phyloP scores from a whole-genome alignment of 441 rosid species.

The Croton setiger region DNA sequence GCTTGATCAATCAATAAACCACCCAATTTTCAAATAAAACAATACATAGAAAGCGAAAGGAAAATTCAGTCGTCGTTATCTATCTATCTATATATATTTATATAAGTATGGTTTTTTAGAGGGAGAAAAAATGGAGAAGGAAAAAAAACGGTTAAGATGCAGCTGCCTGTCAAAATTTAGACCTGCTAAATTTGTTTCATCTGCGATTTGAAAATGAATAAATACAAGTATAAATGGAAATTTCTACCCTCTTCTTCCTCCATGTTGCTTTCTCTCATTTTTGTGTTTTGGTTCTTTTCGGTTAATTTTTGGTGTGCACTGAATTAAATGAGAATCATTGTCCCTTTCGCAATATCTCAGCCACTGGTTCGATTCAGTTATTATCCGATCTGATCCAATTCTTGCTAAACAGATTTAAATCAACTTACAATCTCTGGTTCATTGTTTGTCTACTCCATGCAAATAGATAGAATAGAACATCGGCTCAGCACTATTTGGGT shows the following conservation, averaged over 20 bases:
- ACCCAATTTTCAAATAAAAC: background rate
- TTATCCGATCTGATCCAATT: too few relatives aligned
- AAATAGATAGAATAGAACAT: too few relatives aligned
- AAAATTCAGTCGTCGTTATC: background rate
- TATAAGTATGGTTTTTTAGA: background rate
- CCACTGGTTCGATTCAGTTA: too few relatives aligned
- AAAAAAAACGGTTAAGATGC: slow-evolving; percentile 1
- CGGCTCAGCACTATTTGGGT: too few relatives aligned
- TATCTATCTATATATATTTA: background rate
- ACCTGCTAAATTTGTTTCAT: background rate
- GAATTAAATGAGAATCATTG: too few relatives aligned
- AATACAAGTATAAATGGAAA: background rate
- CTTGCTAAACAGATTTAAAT: too few relatives aligned
- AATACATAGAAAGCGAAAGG: too few relatives aligned
- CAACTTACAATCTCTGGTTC: too few relatives aligned
- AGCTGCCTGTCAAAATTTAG: background rate
- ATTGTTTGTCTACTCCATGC: too few relatives aligned
- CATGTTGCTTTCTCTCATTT: background rate
- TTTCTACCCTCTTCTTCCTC: slow-evolving; percentile 19
- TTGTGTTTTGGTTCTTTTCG: background rate
- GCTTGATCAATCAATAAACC: background rate
- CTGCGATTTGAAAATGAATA: background rate
- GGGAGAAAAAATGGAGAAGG: background rate
- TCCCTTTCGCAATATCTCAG: too few relatives aligned
- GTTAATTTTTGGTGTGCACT: background rate